Evolutionary conservation across 805 yeast genomes (phyloP).

Genomic region (Saccharomycopsis schoenii): DNA sequence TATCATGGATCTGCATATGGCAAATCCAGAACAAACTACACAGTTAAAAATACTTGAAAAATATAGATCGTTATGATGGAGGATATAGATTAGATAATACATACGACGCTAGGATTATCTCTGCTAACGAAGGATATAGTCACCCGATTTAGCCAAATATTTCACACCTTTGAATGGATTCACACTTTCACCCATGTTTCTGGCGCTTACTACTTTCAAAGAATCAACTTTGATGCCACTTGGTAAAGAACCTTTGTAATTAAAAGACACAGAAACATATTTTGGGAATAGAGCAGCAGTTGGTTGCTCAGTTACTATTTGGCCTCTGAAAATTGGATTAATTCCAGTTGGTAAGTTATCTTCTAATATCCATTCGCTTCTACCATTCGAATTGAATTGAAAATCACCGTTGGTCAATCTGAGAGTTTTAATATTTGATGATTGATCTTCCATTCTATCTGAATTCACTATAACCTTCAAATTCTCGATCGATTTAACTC

Average conservation of each 20-base stretch:
- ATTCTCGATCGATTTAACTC: conserved; percentile 39
- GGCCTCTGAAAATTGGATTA: conserved; percentile 58
- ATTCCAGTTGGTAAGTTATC: conserved; percentile 50
- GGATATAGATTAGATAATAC: neutral
- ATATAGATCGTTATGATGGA: too few species aligned
- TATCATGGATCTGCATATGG: neutral
- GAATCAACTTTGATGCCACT: conserved; percentile 66
- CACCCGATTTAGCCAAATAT: conserved; percentile 58
- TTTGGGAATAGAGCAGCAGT: conserved; percentile 28
- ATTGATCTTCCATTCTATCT: conserved; percentile 21
- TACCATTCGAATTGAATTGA: conserved; percentile 39
- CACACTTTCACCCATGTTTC: conserved; percentile 48
- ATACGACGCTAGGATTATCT: neutral
- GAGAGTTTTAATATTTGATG: conserved; percentile 39
- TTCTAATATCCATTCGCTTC: conserved; percentile 64
- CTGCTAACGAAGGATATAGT: conserved; percentile 37
- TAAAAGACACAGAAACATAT: conserved; percentile 41
- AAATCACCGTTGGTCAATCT: conserved; percentile 75
- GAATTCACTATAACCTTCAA: conserved; percentile 34
- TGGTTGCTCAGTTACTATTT: conserved; percentile 26
- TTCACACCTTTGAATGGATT: conserved; percentile 90
- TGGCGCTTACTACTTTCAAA: conserved; percentile 45
- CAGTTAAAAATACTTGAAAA: too few species aligned
- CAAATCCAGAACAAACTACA: neutral
- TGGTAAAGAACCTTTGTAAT: conserved; percentile 59